phyloP scores from a whole-genome alignment of 2,329 filamentous ascomycete genomes.

The Chaetomiaceae sp. region DNA sequence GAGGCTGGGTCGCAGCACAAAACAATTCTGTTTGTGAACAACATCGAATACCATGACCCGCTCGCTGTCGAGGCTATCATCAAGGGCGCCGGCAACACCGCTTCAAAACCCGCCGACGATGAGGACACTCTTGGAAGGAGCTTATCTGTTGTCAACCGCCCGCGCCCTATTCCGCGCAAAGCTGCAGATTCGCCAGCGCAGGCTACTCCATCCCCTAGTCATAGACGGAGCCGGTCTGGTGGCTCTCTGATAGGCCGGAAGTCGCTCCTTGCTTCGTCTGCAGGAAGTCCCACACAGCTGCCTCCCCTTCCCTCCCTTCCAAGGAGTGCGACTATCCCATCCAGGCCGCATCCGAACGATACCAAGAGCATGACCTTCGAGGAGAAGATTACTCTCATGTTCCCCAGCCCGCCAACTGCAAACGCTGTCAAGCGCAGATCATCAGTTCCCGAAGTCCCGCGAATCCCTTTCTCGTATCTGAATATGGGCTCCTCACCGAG shows the following conservation, averaged over 20 bases:
- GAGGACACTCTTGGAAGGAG: conserved; percentile 23
- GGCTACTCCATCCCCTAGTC: conserved; percentile 36
- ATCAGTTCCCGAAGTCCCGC: conserved; percentile 42
- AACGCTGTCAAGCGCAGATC: conserved; percentile 32
- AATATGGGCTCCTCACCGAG: conserved; percentile 23
- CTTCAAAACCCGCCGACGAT: conserved; percentile 21
- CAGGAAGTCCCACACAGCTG: conserved; percentile 46
- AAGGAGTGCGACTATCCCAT: conserved; percentile 35
- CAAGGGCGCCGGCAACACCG: conserved; percentile 37
- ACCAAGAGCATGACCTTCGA: conserved; percentile 56
- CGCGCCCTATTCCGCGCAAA: conserved; percentile 51
- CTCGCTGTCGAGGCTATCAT: conserved; percentile 45
- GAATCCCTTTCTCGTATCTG: conserved; percentile 32
- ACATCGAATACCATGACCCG: conserved; percentile 52
- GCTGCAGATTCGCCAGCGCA: conserved; percentile 42
- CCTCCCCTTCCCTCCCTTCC: conserved; percentile 48
- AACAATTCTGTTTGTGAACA: conserved; percentile 53
- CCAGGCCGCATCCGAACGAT: conserved; percentile 44
- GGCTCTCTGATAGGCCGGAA: conserved; percentile 43
- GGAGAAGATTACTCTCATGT: conserved; percentile 52
- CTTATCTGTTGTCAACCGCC: conserved; percentile 47
- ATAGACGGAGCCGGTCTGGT: conserved; percentile 47
- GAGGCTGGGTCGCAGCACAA: conserved; percentile 34
- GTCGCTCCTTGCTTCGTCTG: conserved; percentile 40
- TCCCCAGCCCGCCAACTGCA: conserved; percentile 35